Percentiles rank a stretch among this genome's conserved stretches.
Evolutionary conservation across 495 filamentous ascomycete genomes (phyloP).

Genomic region (Penicillium argentinense): DNA sequence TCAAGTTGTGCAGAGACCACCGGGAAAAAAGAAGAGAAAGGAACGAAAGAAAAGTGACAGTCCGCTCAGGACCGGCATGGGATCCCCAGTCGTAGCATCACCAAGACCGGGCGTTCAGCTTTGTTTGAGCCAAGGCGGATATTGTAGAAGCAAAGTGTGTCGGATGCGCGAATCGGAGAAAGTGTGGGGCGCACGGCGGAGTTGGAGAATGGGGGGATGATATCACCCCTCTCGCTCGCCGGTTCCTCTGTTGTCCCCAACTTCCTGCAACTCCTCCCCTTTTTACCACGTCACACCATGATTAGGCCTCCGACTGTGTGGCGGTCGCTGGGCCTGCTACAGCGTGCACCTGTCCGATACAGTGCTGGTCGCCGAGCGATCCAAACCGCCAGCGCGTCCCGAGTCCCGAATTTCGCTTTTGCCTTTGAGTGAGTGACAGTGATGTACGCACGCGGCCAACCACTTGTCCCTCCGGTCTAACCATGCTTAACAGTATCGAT

Average conservation of each 20-base stretch:
- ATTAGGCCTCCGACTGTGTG: conserved; percentile 18
- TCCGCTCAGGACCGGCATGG: neutral
- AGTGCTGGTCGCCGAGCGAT: conserved; percentile 22
- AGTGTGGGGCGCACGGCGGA: conserved; percentile 7
- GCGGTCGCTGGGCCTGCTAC: conserved; percentile 33
- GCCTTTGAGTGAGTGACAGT: conserved; percentile 71
- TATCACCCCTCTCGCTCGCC: conserved; percentile 14
- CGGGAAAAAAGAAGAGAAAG: neutral
- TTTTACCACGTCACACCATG: conserved; percentile 1
- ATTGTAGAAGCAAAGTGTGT: no score
- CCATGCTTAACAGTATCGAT: conserved; percentile 66
- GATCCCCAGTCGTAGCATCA: neutral
- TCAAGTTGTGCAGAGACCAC: neutral
- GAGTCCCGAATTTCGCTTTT: conserved; percentile 68
- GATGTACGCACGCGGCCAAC: conserved; percentile 16
- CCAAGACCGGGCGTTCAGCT: no score
- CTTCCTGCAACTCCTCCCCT: neutral
- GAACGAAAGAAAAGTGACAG: neutral
- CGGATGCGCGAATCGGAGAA: conserved; percentile 9
- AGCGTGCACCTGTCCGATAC: conserved; percentile 20
- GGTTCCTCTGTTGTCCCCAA: conserved; percentile 4
- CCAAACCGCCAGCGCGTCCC: conserved; percentile 33
- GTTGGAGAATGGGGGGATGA: conserved; percentile 12
- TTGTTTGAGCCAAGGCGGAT: no score
- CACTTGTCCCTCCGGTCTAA: conserved; percentile 5